Percentiles rank a stretch among this genome's conserved stretches.
These are phyloP conservation scores for Limnomonas spitsbergensis DNA, from an alignment of 139 green algal genomes.

Conservation along the genomic window DNA sequence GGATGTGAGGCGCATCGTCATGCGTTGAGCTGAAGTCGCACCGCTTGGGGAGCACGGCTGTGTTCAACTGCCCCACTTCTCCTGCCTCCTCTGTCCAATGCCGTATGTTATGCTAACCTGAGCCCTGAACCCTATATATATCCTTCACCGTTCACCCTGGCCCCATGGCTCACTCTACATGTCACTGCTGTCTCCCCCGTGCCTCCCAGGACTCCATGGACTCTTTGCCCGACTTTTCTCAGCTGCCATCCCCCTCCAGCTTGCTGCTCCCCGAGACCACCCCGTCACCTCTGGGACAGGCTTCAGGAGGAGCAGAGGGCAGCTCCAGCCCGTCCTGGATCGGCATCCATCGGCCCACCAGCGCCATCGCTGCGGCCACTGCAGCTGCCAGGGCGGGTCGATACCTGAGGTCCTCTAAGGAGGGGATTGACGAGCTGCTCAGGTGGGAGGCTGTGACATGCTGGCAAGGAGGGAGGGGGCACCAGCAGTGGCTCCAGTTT, in stretches of 20 bases:
- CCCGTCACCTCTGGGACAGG: neutral
- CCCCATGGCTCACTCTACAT: too few relatives aligned
- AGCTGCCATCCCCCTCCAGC: constrained; percentile 6
- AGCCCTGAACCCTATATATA: too few relatives aligned
- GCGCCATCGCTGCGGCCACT: constrained; percentile 26
- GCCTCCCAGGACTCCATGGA: neutral
- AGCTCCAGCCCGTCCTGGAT: neutral
- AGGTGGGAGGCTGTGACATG: neutral
- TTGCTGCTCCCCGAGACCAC: constrained; percentile 9
- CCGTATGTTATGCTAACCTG: too few relatives aligned
- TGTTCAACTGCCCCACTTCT: too few relatives aligned
- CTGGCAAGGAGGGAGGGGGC: too few relatives aligned
- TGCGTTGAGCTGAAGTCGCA: too few relatives aligned
- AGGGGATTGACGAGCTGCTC: constrained; percentile 35
- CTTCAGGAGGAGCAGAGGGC: neutral
- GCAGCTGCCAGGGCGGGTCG: constrained; percentile 32
- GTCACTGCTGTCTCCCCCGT: neutral
- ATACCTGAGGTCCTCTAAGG: constrained; percentile 33
- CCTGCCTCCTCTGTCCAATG: too few relatives aligned
- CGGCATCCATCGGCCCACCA: neutral
- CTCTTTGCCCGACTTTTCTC: neutral
- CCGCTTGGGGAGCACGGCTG: too few relatives aligned
- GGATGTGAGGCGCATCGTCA: too few relatives aligned
- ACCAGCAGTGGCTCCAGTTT: too few relatives aligned
- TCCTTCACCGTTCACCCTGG: too few relatives aligned